phyloP scores from a whole-genome alignment of 495 filamentous ascomycete genomes.

The Aspergillus baeticus region DNA sequence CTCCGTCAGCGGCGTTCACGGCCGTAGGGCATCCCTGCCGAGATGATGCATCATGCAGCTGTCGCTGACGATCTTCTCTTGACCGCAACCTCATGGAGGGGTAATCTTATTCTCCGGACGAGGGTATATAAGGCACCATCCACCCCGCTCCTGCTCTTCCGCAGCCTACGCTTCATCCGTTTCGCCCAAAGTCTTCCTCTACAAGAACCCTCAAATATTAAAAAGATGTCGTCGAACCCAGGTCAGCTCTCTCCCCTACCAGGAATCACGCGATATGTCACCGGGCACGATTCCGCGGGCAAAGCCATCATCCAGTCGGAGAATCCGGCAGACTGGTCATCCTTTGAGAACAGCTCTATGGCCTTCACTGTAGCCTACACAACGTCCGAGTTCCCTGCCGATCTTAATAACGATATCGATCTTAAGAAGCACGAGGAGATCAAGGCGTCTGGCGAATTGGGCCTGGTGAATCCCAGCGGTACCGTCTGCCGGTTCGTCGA shows the following conservation, averaged over 20 bases:
- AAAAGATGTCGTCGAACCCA: conserved; percentile 7
- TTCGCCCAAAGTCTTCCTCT: not conserved
- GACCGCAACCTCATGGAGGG: not conserved
- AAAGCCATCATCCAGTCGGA: conserved; percentile 34
- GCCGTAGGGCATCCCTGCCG: no score
- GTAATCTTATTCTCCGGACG: not conserved
- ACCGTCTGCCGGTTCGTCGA: conserved; percentile 53
- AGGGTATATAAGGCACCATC: no score
- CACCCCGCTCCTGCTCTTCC: no score
- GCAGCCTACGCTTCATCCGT: no score
- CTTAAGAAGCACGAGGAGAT: conserved; percentile 28
- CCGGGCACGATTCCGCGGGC: conserved; percentile 32
- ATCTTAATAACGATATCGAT: conserved; percentile 51
- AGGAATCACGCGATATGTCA: conserved; percentile 26
- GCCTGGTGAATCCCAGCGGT: conserved; percentile 53
- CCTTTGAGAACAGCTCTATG: conserved; percentile 27
- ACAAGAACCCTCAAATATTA: not conserved
- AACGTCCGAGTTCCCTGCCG: conserved; percentile 54
- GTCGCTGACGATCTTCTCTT: not conserved
- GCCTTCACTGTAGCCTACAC: conserved; percentile 43
- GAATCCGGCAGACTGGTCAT: conserved; percentile 19
- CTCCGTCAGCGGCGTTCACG: no score
- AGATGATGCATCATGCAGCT: no score
- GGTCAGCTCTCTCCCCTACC: conserved; percentile 8
- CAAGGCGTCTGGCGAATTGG: conserved; percentile 38